phyloP scores from a whole-genome alignment of 2,329 filamentous ascomycete species.

The Chlorencoelia australis region DNA sequence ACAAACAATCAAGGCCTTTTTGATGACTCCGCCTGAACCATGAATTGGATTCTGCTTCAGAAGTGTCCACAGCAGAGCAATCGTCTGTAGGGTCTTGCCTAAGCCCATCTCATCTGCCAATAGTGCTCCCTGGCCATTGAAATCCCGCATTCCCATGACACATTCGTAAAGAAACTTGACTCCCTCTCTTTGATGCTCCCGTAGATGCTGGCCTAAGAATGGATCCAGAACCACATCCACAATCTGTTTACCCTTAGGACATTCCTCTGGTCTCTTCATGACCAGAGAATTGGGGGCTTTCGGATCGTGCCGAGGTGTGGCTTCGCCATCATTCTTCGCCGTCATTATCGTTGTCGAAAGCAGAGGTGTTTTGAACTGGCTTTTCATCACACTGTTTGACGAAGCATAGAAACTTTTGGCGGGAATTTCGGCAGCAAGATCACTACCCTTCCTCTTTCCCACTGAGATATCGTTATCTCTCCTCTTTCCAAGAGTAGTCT shows the following conservation, averaged over 20 bases:
- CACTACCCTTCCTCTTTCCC: conserved; percentile 11
- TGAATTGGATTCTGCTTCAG: conserved; percentile 61
- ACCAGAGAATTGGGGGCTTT: conserved; percentile 48
- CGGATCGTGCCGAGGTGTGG: conserved; percentile 57
- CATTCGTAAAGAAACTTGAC: conserved; percentile 66
- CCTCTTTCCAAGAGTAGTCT: conserved; percentile 18
- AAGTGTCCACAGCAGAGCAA: conserved; percentile 60
- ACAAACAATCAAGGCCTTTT: conserved; percentile 63
- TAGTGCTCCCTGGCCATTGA: conserved; percentile 58
- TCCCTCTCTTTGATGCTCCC: conserved; percentile 59
- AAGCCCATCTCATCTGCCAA: conserved; percentile 69
- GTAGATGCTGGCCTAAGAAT: conserved; percentile 48
- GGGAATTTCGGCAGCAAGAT: conserved; percentile 24
- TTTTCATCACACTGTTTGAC: conserved; percentile 31
- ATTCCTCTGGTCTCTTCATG: conserved; percentile 50
- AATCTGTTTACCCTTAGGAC: conserved; percentile 51
- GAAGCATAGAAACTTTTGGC: conserved; percentile 31
- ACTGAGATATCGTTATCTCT: conserved; percentile 15
- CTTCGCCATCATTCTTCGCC: conserved; percentile 35
- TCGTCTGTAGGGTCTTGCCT: conserved; percentile 65
- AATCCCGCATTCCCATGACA: conserved; percentile 61
- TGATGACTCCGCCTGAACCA: conserved; percentile 45
- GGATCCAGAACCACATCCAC: conserved; percentile 68
- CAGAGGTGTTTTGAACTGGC: conserved; percentile 52
- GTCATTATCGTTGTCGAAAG: conserved; percentile 41